phyloP scores from a whole-genome alignment of 1,284 basidiomycete species.

The Ganoderma leucocontextum region DNA sequence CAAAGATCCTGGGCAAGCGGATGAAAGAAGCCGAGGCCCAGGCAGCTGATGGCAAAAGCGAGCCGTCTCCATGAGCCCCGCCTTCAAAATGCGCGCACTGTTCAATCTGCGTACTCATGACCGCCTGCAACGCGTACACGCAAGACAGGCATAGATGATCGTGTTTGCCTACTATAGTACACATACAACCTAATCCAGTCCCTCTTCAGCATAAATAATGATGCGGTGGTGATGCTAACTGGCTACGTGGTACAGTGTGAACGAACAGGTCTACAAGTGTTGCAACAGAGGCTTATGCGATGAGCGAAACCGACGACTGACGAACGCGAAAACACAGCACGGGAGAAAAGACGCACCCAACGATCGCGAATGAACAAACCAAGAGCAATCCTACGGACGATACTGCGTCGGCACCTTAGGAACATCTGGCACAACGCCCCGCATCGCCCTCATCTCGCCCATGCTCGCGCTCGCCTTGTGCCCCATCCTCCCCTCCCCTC shows the following conservation, averaged over 20 bases:
- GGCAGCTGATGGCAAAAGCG: constrained; percentile 35
- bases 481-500: constrained; percentile 1
- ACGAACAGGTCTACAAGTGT: constrained; percentile 1
- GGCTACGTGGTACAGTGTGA: not conserved
- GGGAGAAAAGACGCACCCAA: not conserved
- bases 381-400: not conserved
- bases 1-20: constrained; percentile 79
- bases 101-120: not conserved
- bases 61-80: constrained; percentile 13
- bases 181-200: constrained; percentile 8
- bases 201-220: constrained; percentile 5
- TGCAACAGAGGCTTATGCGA: not conserved
- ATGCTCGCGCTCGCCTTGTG: constrained; percentile 12
- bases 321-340: not conserved
- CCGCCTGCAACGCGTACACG: not conserved
- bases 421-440: constrained; percentile 17
- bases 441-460: constrained; percentile 23
- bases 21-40: constrained; percentile 56
- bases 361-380: not conserved
- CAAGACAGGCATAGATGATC: not conserved
- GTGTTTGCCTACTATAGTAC: constrained; percentile 7
- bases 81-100: not conserved
- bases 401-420: constrained; percentile 16
- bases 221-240: constrained; percentile 1
- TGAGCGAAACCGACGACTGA: not conserved